Conservation (phyloP, 164 flowering plant genomes). For the Vitis rotundifolia region DNA sequence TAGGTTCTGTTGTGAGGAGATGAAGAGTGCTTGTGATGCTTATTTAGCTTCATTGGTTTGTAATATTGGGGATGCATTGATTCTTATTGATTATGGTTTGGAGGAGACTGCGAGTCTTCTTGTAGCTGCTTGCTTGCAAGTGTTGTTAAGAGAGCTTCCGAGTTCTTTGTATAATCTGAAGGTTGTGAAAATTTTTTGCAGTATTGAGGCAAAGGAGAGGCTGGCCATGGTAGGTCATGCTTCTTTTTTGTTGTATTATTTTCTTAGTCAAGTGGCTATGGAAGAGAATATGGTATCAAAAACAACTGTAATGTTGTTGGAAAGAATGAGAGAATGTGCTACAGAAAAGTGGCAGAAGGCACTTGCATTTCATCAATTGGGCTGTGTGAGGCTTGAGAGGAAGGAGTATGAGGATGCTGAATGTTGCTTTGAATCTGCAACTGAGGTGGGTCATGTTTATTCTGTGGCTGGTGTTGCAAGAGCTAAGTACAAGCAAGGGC, state of each 20-base stretch:
- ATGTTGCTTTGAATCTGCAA: conserved; percentile 61
- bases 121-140: conserved; percentile 79
- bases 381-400: conserved; percentile 73
- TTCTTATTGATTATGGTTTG: conserved; percentile 67
- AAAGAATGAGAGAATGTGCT: conserved; percentile 70
- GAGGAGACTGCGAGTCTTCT: conserved; percentile 68
- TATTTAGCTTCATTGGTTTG: conserved; percentile 55
- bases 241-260: conserved; percentile 69
- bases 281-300: conserved; percentile 61
- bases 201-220: conserved; percentile 49
- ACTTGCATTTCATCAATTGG: conserved; percentile 71
- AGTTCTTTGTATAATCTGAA: conserved; percentile 39
- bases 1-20: conserved; percentile 72
- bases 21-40: conserved; percentile 71
- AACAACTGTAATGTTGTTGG: conserved; percentile 56
- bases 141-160: conserved; percentile 72
- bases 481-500: conserved; percentile 63
- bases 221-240: conserved; percentile 54
- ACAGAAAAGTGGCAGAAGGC: conserved; percentile 59
- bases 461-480: conserved; percentile 78
- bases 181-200: conserved; percentile 54
- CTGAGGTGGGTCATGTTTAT: conserved; percentile 68
- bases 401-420: conserved; percentile 68
- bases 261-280: conserved; percentile 74
- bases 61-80: conserved; percentile 55